Base-by-base conservation (phyloP, 1,284 basidiomycete genomes). In the Cryptococcus hybrid region DNA sequence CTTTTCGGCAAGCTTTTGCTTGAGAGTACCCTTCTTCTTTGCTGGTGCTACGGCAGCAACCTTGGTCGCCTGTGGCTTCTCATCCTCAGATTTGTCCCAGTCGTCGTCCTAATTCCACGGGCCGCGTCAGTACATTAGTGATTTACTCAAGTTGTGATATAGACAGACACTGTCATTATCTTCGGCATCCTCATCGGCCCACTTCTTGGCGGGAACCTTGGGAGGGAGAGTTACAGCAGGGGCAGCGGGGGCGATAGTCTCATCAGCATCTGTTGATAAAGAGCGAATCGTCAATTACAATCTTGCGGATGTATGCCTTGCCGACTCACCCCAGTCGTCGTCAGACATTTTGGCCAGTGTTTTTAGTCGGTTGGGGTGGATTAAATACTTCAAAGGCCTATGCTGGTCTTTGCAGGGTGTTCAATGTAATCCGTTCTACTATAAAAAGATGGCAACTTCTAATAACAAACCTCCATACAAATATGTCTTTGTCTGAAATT, bases 1-100 rank as follows among this genome's bases (percentile, higher is more conserved):
- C 77, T 90, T 94, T 78, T 92, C 90, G 0, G 90, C 91, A 2
- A 95, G 80, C 77, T 93, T 94, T 48, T 85, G 84, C 78, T 94
- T 95, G 64, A 94, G 78, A 0, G 88, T 90, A 57, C 89, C 89
- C 80, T 92, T 94, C 81, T 94, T 94, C 82, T 90, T 91, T 2
- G 85, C 83, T 1, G 88, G 85, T 18, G 86, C 85, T 46, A 80
- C 81, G 0, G 84, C 71, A 79, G 88, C 88, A 1, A 86, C 84
- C 11, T 86, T 84, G 24, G 86, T 83, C 18, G 18, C 18, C 18
- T 18, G 47, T 18, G 18, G 18, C 60, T 83, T 80, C 62, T 86
- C 84, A 55, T 89, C 88, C n/a, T 88, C 87, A 5, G 89, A 90
- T 46, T 83, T 89, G 65, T 97, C 93, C 93, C 92, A 96, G 77